Conservation (phyloP, 257 asterid species). For the Jacaranda copaia region DNA sequence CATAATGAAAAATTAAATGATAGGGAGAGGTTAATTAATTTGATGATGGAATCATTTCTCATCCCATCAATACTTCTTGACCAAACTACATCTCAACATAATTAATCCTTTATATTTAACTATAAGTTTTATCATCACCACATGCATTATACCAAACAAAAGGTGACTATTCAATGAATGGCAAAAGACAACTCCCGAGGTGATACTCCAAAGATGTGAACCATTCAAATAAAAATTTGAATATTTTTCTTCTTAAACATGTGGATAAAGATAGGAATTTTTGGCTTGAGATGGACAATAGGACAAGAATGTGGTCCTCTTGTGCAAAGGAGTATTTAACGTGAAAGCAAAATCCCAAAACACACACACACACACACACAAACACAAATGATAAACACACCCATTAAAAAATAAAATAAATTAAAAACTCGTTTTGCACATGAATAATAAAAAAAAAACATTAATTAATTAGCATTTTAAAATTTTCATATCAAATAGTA, state of each 20-base stretch:
- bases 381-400: neutral
- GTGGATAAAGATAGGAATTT: neutral
- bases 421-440: neutral
- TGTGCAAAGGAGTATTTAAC: neutral
- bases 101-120: too few species aligned
- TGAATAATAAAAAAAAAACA: neutral
- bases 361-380: too few species aligned
- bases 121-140: too few species aligned
- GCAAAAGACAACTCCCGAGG: neutral
- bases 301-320: conserved; percentile 26
- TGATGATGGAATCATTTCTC: too few species aligned
- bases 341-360: neutral
- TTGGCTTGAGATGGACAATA: neutral
- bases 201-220: neutral
- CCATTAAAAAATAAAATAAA: neutral
- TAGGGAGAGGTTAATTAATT: too few species aligned
- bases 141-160: neutral
- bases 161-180: neutral
- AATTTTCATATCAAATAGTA: too few species aligned
- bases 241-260: neutral
- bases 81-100: too few species aligned
- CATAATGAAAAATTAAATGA: too few species aligned
- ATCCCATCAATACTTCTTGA: too few species aligned
- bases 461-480: too few species aligned
- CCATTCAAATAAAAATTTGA: neutral